phyloP scores from a whole-genome alignment of 176 grass and related monocot genomes.

The Oryza coarctata region DNA sequence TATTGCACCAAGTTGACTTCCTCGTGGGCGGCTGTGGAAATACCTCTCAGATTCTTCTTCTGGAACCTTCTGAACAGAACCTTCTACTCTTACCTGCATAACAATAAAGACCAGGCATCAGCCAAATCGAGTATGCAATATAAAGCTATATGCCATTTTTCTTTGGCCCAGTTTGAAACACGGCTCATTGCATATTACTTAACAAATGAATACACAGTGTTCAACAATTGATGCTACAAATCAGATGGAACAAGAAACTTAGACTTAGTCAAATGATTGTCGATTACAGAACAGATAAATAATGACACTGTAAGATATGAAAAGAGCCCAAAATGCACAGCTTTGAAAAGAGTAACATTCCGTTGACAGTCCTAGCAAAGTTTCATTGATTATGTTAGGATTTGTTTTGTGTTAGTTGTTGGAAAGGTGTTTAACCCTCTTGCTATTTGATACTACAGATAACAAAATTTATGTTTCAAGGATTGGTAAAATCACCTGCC shows the following conservation, averaged over 20 bases:
- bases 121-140: constrained; percentile 6
- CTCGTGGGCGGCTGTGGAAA: constrained; percentile 92
- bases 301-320: background rate
- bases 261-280: constrained; percentile 29
- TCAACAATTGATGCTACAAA: background rate
- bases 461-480: constrained; percentile 3
- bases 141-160: background rate
- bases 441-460: background rate
- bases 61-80: constrained; percentile 76
- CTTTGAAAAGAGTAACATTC: constrained; percentile 8
- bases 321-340: background rate
- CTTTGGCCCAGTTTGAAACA: background rate
- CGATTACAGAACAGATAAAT: constrained; percentile 2
- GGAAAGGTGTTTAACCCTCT: constrained; percentile 9
- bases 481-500: constrained; percentile 57
- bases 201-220: constrained; percentile 4
- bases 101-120: constrained; percentile 21
- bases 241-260: constrained; percentile 16
- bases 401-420: background rate
- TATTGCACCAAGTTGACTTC: constrained; percentile 93
- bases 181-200: background rate
- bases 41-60: constrained; percentile 92
- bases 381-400: background rate
- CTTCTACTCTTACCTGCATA: constrained; percentile 91
- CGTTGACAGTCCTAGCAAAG: background rate